These are phyloP conservation scores for Candida arabinofermentans DNA, from an alignment of 805 yeast genomes.

Conservation along the genomic window DNA sequence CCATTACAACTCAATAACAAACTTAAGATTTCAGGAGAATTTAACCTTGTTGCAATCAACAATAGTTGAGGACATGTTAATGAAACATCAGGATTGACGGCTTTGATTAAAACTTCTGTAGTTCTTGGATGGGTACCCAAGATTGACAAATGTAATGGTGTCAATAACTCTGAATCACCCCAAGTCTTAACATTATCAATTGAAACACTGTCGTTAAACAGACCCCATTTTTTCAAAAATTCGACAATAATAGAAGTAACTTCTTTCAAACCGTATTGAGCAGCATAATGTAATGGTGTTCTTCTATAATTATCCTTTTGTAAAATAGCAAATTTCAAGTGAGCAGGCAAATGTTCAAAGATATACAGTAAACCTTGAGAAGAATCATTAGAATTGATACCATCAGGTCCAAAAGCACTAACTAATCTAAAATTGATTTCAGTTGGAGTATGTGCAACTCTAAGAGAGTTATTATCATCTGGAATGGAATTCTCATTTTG, in stretches of 20 bases:
- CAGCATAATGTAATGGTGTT: constrained; percentile 86
- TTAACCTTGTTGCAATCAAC: constrained; percentile 63
- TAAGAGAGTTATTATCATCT: constrained; percentile 18
- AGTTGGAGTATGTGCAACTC: constrained; percentile 42
- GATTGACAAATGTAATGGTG: constrained; percentile 83
- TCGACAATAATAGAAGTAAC: constrained; percentile 56
- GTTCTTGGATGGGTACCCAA: constrained; percentile 81
- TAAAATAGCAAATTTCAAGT: constrained; percentile 50
- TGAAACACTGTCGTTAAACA: constrained; percentile 44
- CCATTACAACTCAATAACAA: constrained; percentile 52
- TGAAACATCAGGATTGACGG: constrained; percentile 34
- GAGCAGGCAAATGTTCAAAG: constrained; percentile 50
- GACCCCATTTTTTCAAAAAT: constrained; percentile 55
- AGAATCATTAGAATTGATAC: constrained; percentile 53
- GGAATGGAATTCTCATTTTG: constrained; percentile 9
- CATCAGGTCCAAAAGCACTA: constrained; percentile 59
- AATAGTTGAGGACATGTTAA: constrained; percentile 55
- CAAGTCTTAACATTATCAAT: constrained; percentile 55
- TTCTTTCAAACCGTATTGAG: constrained; percentile 76
- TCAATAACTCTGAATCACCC: constrained; percentile 76
- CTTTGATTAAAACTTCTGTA: constrained; percentile 50
- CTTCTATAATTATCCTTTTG: constrained; percentile 73
- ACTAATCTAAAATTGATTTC: constrained; percentile 44
- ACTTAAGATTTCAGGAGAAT: constrained; percentile 52
- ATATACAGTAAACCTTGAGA: constrained; percentile 58